Evolutionary conservation across 352 stramenopile species (phyloP).

Genomic region (Phytophthora niederhauseri): DNA sequence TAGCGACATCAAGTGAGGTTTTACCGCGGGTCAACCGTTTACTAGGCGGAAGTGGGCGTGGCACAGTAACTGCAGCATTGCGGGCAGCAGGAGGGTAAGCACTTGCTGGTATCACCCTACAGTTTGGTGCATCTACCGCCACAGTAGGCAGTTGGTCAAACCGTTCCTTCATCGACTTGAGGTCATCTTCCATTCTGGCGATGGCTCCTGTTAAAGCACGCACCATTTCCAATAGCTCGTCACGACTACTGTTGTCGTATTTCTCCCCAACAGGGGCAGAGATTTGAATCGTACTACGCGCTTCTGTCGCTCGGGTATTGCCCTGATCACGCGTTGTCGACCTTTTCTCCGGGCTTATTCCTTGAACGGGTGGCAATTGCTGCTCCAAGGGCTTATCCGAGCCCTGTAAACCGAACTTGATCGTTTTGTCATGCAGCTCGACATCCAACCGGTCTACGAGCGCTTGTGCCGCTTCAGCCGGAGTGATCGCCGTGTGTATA

Average conservation of each 20-base stretch:
- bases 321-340: background rate
- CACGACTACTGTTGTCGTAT: background rate
- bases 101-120: background rate
- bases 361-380: background rate
- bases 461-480: constrained; percentile 3
- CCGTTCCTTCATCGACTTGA: background rate
- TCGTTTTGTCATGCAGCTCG: constrained; percentile 2
- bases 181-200: background rate
- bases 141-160: background rate
- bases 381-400: background rate
- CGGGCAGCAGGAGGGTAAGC: background rate
- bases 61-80: background rate
- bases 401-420: constrained; percentile 7
- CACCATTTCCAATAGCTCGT: background rate
- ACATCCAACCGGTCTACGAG: constrained; percentile 4
- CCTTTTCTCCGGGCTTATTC: background rate
- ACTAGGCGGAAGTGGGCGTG: background rate
- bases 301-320: background rate
- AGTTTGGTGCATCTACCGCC: background rate
- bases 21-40: background rate
- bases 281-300: background rate
- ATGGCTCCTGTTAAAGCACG: background rate
- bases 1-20: background rate
- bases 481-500: background rate
- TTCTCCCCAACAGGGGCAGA: background rate